A percentile compares a stretch with the other conserved stretches of the same genome.
phyloP scores from a whole-genome alignment of 192 early-diverging fungal genomes.

The Rhizophagus clarus region DNA sequence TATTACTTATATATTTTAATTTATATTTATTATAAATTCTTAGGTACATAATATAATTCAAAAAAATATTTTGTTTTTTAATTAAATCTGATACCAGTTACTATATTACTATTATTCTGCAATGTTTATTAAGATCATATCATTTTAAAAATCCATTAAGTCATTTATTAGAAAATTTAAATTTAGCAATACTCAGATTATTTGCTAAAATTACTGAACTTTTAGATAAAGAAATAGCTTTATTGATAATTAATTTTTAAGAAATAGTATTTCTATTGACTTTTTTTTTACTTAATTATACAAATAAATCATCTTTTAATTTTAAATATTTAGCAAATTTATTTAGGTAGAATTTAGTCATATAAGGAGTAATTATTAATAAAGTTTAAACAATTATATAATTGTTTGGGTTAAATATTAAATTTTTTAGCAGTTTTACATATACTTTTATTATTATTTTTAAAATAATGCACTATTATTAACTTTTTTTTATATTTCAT shows the following conservation, averaged over 20 bases:
- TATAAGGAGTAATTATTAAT: not conserved
- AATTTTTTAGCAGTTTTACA: no score
- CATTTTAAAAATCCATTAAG: conserved; percentile 3
- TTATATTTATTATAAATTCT: conserved; percentile 8
- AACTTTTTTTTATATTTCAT: no score
- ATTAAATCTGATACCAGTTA: not conserved
- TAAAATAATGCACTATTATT: no score
- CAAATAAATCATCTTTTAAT: not conserved
- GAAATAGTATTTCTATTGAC: not conserved
- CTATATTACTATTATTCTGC: conserved; percentile 6
- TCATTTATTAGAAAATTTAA: conserved; percentile 6
- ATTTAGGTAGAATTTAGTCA: not conserved
- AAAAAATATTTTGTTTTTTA: conserved; percentile 18
- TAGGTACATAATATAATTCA: conserved; percentile 17
- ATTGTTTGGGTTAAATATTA: no score
- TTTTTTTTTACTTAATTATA: not conserved
- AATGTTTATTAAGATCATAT: no score
- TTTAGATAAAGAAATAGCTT: conserved; percentile 6
- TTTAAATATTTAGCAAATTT: not conserved
- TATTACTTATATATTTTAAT: conserved; percentile 16
- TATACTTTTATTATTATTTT: no score
- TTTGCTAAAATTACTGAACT: not conserved
- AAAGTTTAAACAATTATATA: no score
- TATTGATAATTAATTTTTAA: not conserved
- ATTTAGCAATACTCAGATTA: not conserved